Evolutionary conservation across 2,329 filamentous ascomycete species (phyloP).

Genomic region (Sporothrix pseudoabietina): DNA sequence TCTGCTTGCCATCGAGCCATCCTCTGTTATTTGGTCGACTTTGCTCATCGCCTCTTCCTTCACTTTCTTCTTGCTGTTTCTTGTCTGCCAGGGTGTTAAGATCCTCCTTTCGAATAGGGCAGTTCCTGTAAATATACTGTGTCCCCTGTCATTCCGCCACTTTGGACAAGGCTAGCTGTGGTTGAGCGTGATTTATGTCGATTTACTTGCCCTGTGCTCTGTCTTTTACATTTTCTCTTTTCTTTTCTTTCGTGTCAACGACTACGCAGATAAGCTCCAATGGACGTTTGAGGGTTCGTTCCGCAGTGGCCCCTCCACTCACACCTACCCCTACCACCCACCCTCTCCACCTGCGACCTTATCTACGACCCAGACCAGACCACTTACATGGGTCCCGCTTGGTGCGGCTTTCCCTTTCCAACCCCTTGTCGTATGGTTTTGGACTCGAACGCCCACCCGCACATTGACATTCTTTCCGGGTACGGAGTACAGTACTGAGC

Average conservation of each 20-base stretch:
- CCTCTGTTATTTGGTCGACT: background rate
- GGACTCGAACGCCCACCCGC: background rate
- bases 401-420: background rate
- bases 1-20: background rate
- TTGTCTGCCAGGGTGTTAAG: background rate
- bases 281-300: background rate
- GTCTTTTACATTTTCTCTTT: background rate
- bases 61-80: background rate
- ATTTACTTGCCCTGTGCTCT: background rate
- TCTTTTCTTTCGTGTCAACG: conserved; percentile 25
- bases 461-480: background rate
- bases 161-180: background rate
- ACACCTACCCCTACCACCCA: background rate
- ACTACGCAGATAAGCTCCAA: conserved; percentile 5
- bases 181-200: background rate
- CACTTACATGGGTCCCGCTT: background rate
- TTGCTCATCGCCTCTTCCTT: background rate
- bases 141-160: background rate
- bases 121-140: background rate
- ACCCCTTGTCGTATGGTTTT: background rate
- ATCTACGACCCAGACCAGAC: conserved; percentile 3
- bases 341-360: conserved; percentile 10
- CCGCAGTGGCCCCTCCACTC: background rate
- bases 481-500: background rate
- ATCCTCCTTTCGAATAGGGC: background rate